Percentiles rank a stretch among this genome's conserved stretches.
Conservation (phyloP, 352 stramenopile genomes). For the Phytophthora ohioensis region DNA sequence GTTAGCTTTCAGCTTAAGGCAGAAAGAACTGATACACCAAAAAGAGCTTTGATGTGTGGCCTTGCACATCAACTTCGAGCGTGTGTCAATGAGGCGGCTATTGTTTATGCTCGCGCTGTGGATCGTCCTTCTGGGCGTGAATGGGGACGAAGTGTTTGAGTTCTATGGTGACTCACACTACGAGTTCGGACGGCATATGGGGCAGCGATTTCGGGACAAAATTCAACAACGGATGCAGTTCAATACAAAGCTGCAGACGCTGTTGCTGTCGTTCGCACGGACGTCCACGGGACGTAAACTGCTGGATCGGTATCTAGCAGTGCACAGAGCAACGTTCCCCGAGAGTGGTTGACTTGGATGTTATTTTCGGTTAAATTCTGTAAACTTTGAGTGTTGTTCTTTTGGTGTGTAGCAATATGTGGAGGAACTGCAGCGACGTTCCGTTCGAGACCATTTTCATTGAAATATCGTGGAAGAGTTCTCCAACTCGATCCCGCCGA, state of each 20-base stretch:
- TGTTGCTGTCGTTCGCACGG: conserved; percentile 63
- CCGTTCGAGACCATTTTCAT: conserved; percentile 76
- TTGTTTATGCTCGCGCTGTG: not conserved
- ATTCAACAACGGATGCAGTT: conserved; percentile 53
- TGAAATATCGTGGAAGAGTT: conserved; percentile 84
- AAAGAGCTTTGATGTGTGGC: not conserved
- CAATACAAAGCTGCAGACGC: conserved; percentile 65
- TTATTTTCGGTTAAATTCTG: not conserved
- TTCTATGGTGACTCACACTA: conserved; percentile 71
- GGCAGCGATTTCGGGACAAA: conserved; percentile 55
- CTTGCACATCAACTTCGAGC: conserved; percentile 1
- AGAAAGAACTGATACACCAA: no score
- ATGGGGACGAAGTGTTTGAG: conserved; percentile 55
- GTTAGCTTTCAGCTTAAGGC: no score
- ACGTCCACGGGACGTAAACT: conserved; percentile 47
- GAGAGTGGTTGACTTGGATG: conserved; percentile 33
- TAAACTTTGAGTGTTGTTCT: not conserved
- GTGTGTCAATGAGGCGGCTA: conserved; percentile 1
- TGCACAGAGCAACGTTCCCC: conserved; percentile 61
- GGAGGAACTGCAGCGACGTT: conserved; percentile 65
- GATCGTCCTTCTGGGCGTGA: conserved; percentile 12
- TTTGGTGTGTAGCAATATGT: conserved; percentile 59
- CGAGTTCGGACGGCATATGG: conserved; percentile 64
- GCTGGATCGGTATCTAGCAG: conserved; percentile 56
- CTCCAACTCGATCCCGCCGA: conserved; percentile 57